Evolutionary conservation across 23 red algal species (phyloP).

Genomic region (Agarophyton chilense): DNA sequence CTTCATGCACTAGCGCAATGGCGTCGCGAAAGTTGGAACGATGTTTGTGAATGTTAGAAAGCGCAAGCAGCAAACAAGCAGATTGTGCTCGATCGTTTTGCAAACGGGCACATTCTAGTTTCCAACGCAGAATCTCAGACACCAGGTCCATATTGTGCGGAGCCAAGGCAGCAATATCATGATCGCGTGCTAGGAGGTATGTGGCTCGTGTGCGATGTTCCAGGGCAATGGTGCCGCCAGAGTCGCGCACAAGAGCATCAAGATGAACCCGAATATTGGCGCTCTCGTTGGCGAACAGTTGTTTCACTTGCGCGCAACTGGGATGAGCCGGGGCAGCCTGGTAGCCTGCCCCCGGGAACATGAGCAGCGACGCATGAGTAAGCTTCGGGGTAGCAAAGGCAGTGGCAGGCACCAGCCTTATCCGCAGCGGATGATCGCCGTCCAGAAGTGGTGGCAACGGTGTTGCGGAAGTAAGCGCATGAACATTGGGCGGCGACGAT

Average conservation of each 20-base stretch:
- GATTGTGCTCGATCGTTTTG: slow-evolving; percentile 23
- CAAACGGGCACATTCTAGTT: slow-evolving; percentile 49
- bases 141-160: slow-evolving; percentile 34
- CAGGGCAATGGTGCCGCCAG: slow-evolving; percentile 53
- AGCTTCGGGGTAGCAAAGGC: slow-evolving; percentile 55
- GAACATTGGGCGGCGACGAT: background rate
- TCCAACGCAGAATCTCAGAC: slow-evolving; percentile 48
- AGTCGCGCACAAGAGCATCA: slow-evolving; percentile 61
- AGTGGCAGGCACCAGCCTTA: slow-evolving; percentile 10
- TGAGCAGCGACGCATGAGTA: slow-evolving; percentile 50
- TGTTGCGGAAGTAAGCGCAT: background rate
- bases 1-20: slow-evolving; percentile 36
- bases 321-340: slow-evolving; percentile 46
- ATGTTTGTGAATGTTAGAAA: slow-evolving; percentile 55
- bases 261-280: slow-evolving; percentile 56
- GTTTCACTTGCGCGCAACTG: slow-evolving; percentile 50
- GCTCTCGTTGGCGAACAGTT: slow-evolving; percentile 39
- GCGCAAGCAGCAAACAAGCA: slow-evolving; percentile 17
- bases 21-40: slow-evolving; percentile 43
- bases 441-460: slow-evolving; percentile 14
- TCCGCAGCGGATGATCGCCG: slow-evolving; percentile 32
- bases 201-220: slow-evolving; percentile 43
- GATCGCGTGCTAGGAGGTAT: slow-evolving; percentile 46
- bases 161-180: slow-evolving; percentile 29
- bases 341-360: slow-evolving; percentile 55